Conservation (phyloP, 202 grass and related monocot species). For the Setaria viridis region DNA sequence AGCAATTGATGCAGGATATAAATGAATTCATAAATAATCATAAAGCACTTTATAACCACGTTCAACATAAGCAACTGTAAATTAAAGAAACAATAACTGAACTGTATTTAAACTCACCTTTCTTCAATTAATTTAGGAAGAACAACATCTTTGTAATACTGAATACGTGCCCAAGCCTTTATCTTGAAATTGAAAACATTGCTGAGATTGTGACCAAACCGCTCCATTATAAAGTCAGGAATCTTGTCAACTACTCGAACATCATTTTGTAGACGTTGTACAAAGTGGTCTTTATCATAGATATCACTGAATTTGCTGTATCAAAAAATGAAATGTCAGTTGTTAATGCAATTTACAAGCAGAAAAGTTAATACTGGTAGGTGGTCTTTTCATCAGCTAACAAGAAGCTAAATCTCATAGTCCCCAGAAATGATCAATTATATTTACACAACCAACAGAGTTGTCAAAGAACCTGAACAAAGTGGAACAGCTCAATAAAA, state of each 20-base stretch:
- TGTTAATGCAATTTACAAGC: conserved; percentile 20
- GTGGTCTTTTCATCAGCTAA: neutral
- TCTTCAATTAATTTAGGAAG: conserved; percentile 91
- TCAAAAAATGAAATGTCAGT: conserved; percentile 45
- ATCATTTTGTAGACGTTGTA: conserved; percentile 82
- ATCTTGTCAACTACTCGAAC: conserved; percentile 79
- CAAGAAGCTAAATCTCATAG: neutral
- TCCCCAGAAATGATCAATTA: conserved; percentile 20
- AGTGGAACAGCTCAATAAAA: conserved; percentile 19
- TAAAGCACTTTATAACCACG: conserved; percentile 20
- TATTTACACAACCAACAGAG: neutral
- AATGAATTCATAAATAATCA: conserved; percentile 5
- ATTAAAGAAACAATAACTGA: conserved; percentile 37
- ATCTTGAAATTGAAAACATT: conserved; percentile 97
- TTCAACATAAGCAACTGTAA: conserved; percentile 1
- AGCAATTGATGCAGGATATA: neutral
- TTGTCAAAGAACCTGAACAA: conserved; percentile 33
- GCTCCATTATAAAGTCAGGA: conserved; percentile 92
- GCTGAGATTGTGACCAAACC: conserved; percentile 90
- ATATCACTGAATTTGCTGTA: conserved; percentile 98
- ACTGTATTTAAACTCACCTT: conserved; percentile 68
- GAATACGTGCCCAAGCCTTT: conserved; percentile 88
- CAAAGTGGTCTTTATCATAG: conserved; percentile 92
- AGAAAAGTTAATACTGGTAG: neutral
- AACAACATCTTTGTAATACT: conserved; percentile 85